phyloP scores from a whole-genome alignment of 306 rosid species.

The Vicia sativa region DNA sequence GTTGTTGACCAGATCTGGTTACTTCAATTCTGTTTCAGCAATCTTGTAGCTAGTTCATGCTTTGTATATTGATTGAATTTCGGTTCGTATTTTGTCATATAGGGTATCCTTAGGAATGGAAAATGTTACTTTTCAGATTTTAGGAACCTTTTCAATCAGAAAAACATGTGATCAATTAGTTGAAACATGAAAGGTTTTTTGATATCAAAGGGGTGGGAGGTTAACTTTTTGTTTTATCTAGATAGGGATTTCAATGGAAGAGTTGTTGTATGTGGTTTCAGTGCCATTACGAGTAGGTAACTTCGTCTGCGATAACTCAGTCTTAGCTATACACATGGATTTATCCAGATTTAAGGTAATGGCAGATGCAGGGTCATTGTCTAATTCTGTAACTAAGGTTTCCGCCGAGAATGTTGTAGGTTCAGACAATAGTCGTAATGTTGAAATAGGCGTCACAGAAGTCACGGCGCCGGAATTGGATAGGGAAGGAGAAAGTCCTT shows the following conservation, averaged over 20 bases:
- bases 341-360: conserved; percentile 72
- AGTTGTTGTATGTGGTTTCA: conserved; percentile 61
- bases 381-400: conserved; percentile 59
- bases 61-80: conserved; percentile 52
- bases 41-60: conserved; percentile 54
- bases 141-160: conserved; percentile 53
- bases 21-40: conserved; percentile 49
- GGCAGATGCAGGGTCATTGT: conserved; percentile 59
- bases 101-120: conserved; percentile 58
- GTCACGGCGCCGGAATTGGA: conserved; percentile 48
- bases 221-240: conserved; percentile 55
- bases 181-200: conserved; percentile 72
- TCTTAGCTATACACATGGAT: conserved; percentile 59
- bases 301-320: conserved; percentile 71
- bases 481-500: conserved; percentile 40
- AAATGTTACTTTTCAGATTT: conserved; percentile 61
- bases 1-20: conserved; percentile 92
- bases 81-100: conserved; percentile 40
- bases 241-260: conserved; percentile 83
- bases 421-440: conserved; percentile 45
- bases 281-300: conserved; percentile 85
- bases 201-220: conserved; percentile 59
- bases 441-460: conserved; percentile 44
- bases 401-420: conserved; percentile 50
- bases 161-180: conserved; percentile 52